phyloP scores from a whole-genome alignment of 441 rosid species.

The Omphalea diandra region DNA sequence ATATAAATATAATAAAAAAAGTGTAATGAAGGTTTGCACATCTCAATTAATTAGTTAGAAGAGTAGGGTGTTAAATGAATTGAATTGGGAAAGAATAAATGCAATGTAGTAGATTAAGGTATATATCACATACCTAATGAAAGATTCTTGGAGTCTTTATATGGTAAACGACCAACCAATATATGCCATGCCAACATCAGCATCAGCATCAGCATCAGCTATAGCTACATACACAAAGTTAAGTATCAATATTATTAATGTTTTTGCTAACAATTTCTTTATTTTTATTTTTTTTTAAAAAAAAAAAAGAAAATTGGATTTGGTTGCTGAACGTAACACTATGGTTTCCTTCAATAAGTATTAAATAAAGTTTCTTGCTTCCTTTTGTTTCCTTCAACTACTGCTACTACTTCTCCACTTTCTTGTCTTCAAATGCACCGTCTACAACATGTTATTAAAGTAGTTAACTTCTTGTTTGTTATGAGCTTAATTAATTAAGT shows the following conservation, averaged over 20 bases:
- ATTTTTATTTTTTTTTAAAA: background rate
- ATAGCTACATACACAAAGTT: slow-evolving; percentile 29
- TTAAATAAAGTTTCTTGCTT: slow-evolving; percentile 17
- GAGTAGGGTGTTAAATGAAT: background rate
- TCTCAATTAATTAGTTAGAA: background rate
- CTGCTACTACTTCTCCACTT: slow-evolving; percentile 23
- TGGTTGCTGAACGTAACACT: slow-evolving; percentile 13
- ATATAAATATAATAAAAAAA: background rate
- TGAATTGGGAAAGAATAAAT: slow-evolving; percentile 6
- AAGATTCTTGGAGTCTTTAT: slow-evolving; percentile 40
- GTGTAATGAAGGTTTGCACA: background rate
- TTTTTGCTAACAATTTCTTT: background rate
- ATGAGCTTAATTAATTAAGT: background rate
- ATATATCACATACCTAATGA: background rate
- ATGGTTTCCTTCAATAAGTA: background rate
- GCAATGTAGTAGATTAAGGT: no score
- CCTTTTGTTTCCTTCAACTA: background rate
- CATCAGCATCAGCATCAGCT: slow-evolving; percentile 19
- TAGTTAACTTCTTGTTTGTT: background rate
- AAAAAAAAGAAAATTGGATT: no score
- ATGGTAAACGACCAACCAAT: slow-evolving; percentile 33
- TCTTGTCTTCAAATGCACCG: slow-evolving; percentile 14
- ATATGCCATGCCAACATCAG: slow-evolving; percentile 7
- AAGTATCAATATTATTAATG: slow-evolving; percentile 25
- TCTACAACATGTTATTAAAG: background rate